Conservation (phyloP, 371 early-diverging fungal species). For the Sporodiniella umbellata region DNA sequence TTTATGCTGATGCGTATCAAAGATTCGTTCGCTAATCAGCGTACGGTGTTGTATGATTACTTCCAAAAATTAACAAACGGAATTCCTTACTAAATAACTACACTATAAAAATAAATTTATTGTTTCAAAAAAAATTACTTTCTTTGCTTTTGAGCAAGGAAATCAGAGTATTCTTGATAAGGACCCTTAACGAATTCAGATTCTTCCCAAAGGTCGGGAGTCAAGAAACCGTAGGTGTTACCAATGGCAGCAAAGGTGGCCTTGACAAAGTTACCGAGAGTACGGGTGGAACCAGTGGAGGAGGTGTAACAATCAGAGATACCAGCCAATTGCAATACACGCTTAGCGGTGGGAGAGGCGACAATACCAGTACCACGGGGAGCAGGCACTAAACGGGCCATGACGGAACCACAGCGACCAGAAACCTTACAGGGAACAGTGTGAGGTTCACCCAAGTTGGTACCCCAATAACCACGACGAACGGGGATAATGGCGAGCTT, state of each 20-base stretch:
- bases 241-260: conserved; percentile 98
- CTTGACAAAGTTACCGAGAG: conserved; percentile 98
- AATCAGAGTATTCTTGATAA: conserved; percentile 93
- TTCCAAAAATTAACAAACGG: conserved; percentile 93
- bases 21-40: conserved; percentile 88
- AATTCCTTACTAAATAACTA: conserved; percentile 30
- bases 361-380: conserved; percentile 89
- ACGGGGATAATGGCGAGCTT: conserved; percentile 98
- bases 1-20: conserved; percentile 91
- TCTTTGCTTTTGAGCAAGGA: conserved; percentile 68
- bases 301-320: conserved; percentile 98
- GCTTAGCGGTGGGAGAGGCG: conserved; percentile 97
- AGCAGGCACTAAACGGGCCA: conserved; percentile 75
- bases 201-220: conserved; percentile 97
- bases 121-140: conserved; percentile 28
- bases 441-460: conserved; percentile 96
- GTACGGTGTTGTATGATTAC: conserved; percentile 82
- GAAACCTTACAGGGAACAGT: conserved; percentile 99
- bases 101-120: conserved; percentile 6
- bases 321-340: conserved; percentile 98
- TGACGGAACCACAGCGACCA: conserved; percentile 98
- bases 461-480: conserved; percentile 99
- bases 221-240: conserved; percentile 97
- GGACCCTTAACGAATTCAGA: conserved; percentile 86
- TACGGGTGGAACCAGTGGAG: conserved; percentile 89